Conservation (phyloP, 192 early-diverging fungal genomes). For the Gonapodya prolifera region DNA sequence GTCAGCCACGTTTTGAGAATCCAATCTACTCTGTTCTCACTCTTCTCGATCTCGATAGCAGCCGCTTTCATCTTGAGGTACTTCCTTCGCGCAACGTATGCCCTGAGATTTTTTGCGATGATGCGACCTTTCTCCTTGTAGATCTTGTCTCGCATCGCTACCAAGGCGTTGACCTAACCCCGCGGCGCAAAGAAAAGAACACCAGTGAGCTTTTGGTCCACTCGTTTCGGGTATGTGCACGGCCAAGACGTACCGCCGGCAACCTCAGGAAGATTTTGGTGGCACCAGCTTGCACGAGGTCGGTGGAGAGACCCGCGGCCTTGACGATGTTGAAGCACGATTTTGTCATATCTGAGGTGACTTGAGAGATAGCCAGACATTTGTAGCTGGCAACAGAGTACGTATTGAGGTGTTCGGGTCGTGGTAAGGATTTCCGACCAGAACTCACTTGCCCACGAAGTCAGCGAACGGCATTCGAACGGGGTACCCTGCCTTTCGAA, state of each 20-base stretch:
- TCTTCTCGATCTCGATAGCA: slow-evolving; percentile 22
- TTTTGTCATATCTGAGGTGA: neutral
- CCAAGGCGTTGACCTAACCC: slow-evolving; percentile 15
- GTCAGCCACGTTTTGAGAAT: neutral
- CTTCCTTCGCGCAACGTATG: slow-evolving; percentile 24
- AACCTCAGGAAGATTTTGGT: slow-evolving; percentile 34
- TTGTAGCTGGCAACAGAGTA: slow-evolving; percentile 17
- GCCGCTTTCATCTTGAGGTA: slow-evolving; percentile 20
- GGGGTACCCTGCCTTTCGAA: slow-evolving; percentile 40
- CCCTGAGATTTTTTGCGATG: slow-evolving; percentile 26
- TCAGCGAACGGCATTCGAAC: slow-evolving; percentile 27
- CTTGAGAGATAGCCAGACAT: slow-evolving; percentile 11
- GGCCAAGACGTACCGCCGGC: slow-evolving; percentile 17
- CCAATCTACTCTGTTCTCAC: slow-evolving; percentile 14
- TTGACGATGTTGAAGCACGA: slow-evolving; percentile 14
- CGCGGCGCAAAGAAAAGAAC: neutral
- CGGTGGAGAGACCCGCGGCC: slow-evolving; percentile 10
- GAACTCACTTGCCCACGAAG: slow-evolving; percentile 23
- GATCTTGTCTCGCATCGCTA: slow-evolving; percentile 17
- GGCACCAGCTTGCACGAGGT: slow-evolving; percentile 30
- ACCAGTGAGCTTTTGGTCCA: neutral
- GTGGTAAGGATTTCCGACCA: neutral
- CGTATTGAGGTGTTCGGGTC: neutral
- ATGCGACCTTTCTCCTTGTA: slow-evolving; percentile 24
- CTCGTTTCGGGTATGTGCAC: neutral